Base-by-base conservation (phyloP, 306 rosid genomes). In the Vigna trinervia region DNA sequence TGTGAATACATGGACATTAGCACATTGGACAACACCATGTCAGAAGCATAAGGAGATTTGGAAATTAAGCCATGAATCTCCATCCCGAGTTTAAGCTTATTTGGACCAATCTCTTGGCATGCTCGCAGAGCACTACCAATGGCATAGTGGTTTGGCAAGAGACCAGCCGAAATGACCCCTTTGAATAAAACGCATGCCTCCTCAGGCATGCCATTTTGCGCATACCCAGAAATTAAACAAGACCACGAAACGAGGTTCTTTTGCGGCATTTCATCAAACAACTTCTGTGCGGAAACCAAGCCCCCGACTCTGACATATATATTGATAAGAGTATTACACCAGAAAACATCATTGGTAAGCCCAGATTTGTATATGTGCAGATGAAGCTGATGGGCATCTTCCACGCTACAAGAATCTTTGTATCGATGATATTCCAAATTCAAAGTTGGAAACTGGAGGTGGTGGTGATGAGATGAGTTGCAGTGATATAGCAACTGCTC, bases 171-270 rank as follows among this genome's bases (percentile, higher is more conserved):
- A 59, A 89, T n/a, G 89, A 89, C 71, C 45, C 56, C 85, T 81
- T 86, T 87, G 79, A 94, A 94, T 61, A 84, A 75, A 48, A 26
- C 23, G 60, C 89, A 91, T 0, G 98, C 96, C 80, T 94, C 88
- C 50, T 81, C 79, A 14, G 88, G 87, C 85, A 86, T 80, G 22
- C 79, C 79, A 62, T 89, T 85, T 77, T 86, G 87, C 54, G 92
- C 65, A 67, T 82, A 94, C 13, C 96, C 98, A 0, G 96, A 85
- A 82, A 94, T 84, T 73, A 94, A 80, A 64, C 96, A 90, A 78
- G 96, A 86, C 97, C 98, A 91, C 6, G 98, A 85, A 74, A 94
- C 91, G 8, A 68, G 82, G 81, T 90, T 94, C 84, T 83, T 87
- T 5, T 85, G 85, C 0, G 84, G 90, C 94, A 91, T 90, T 91